These are phyloP conservation scores for Isatis lusitanica DNA, from an alignment of 441 rosid genomes.

Conservation along the genomic window DNA sequence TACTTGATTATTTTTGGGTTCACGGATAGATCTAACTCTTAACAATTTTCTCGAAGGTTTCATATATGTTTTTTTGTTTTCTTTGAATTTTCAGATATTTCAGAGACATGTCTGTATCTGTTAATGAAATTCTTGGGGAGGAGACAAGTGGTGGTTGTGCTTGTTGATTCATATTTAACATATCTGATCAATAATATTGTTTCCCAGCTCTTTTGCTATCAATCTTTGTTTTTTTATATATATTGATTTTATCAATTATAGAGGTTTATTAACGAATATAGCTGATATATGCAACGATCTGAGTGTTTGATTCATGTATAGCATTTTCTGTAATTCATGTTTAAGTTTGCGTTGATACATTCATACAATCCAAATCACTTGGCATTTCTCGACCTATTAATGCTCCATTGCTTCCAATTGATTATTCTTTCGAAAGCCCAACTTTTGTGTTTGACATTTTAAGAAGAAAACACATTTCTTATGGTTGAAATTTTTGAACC, in stretches of 20 bases:
- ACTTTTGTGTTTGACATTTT: not conserved
- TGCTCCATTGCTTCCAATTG: no score
- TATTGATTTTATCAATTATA: conserved; percentile 1
- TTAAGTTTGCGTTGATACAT: conserved; percentile 1
- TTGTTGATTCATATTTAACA: conserved; percentile 34
- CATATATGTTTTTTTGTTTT: not conserved
- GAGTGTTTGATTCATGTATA: conserved; percentile 24
- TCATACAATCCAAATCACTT: not conserved
- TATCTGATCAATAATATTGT: not conserved
- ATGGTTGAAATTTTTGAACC: no score
- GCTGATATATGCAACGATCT: conserved; percentile 7
- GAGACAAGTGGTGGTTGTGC: conserved; percentile 40
- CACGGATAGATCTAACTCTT: not conserved
- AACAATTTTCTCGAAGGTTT: not conserved
- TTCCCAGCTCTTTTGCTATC: conserved; percentile 1
- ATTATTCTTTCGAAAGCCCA: no score
- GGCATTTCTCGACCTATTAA: no score
- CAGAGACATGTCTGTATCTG: conserved; percentile 38
- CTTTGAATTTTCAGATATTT: conserved; percentile 41
- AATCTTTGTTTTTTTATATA: conserved; percentile 11
- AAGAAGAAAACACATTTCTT: not conserved
- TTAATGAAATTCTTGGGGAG: conserved; percentile 41
- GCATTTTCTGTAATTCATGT: not conserved
- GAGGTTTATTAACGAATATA: conserved; percentile 2
- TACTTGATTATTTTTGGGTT: not conserved